Evolutionary conservation across 495 filamentous ascomycete genomes (phyloP).

Genomic region (Aspergillus heteromorphus): DNA sequence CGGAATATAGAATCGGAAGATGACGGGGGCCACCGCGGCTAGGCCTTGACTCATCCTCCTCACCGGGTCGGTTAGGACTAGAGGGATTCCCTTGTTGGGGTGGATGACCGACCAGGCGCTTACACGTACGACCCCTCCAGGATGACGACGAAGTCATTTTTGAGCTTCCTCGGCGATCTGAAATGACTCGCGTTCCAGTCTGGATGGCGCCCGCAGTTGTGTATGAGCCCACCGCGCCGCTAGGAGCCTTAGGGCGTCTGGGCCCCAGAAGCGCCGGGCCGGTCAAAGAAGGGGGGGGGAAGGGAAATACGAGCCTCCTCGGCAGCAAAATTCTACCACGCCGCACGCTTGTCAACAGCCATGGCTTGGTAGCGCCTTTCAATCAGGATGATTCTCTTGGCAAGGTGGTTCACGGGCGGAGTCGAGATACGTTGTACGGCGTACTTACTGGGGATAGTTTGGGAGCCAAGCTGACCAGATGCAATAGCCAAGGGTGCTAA

Average conservation of each 20-base stretch:
- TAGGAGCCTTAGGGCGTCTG: not conserved
- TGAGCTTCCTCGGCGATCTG: not conserved
- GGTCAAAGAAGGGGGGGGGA: not conserved
- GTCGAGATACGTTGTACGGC: too few relatives aligned
- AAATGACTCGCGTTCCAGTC: not conserved
- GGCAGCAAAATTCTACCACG: not conserved
- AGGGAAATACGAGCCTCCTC: not conserved
- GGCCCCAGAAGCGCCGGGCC: not conserved
- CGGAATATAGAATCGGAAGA: not conserved
- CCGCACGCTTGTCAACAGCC: not conserved
- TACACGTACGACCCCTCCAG: not conserved
- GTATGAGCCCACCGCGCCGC: not conserved
- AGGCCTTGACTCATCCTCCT: not conserved
- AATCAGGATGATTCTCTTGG: not conserved
- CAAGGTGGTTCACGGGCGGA: too few relatives aligned
- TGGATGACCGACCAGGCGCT: not conserved
- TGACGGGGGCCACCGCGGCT: not conserved
- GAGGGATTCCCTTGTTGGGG: not conserved
- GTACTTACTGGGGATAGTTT: not conserved
- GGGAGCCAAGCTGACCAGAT: not conserved
- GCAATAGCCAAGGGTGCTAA: not conserved
- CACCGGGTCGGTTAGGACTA: not conserved
- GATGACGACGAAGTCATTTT: not conserved
- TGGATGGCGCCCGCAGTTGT: not conserved
- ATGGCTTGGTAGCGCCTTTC: not conserved